phyloP scores from a whole-genome alignment of 139 green algal genomes.

The Coccomyxa sp. region DNA sequence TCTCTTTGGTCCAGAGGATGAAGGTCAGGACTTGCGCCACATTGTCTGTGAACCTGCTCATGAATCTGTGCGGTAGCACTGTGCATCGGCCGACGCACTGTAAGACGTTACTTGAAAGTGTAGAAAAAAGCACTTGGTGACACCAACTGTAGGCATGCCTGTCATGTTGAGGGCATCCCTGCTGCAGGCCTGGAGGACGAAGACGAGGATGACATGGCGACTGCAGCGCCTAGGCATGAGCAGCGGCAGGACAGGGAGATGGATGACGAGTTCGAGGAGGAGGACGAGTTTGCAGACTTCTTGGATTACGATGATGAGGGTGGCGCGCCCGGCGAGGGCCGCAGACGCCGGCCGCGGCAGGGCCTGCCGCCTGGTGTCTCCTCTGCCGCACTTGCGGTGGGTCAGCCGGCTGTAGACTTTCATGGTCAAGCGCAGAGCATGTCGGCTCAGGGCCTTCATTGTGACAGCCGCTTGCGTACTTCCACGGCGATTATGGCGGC shows the following conservation, averaged over 20 bases:
- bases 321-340: constrained; percentile 21
- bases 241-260: constrained; percentile 4
- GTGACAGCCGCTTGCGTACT: not conserved
- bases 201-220: constrained; percentile 23
- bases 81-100: not conserved
- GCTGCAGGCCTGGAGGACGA: constrained; percentile 59
- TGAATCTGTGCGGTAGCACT: not conserved
- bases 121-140: not conserved
- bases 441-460: not conserved
- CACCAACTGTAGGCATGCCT: too few relatives aligned
- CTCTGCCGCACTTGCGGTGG: constrained; percentile 43
- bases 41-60: not conserved
- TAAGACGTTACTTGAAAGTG: not conserved
- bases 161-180: not conserved
- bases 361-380: constrained; percentile 29
- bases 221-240: constrained; percentile 3
- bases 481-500: not conserved
- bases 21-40: constrained; percentile 21
- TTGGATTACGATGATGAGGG: constrained; percentile 71
- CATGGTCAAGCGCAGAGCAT: too few relatives aligned
- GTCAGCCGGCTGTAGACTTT: not conserved
- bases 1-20: constrained; percentile 66
- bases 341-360: constrained; percentile 5
- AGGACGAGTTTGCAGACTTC: constrained; percentile 81
- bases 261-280: constrained; percentile 50